Base-by-base conservation (phyloP, 164 flowering plant genomes). In the Macadamia tetraphylla region DNA sequence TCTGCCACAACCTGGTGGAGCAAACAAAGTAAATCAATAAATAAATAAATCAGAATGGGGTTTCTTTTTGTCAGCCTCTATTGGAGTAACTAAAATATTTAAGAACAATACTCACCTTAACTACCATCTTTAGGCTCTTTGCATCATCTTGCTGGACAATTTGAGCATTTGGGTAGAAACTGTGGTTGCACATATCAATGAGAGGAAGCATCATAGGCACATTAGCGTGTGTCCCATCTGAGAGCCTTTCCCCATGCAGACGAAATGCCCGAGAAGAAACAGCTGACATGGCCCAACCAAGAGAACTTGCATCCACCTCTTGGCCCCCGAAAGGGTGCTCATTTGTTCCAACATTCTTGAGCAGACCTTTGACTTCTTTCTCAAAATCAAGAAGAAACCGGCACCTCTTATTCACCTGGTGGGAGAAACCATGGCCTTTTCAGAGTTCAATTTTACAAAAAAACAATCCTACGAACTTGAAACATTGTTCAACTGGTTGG, bases 221-320 rank as follows among this genome's bases (percentile, higher is more conserved):
- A 71, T 75, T 71, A 17, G 9, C 35, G 29, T 68, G 74, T 58
- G 81, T 64, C 40, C 91, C 87, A 76, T 77, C 84, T 65, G 72
- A 67, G 12, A 77, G 82, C 72, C 77, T 79, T 67, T 83, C 67
- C 2, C 90, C 90, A 77, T 89, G 76, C 77, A 92, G 81, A 31
- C 97, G 97, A 71, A 94, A 94, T 70, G 99, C 97, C 67, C 97
- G 78, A 53, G 97, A 85, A 60, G 97, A 94, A 71, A 92, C 99
- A 10, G 99, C 94, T 64, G 97, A 85, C 96, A 92, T 90, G 46
- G 97, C 95, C 99, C 99, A 94, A 57, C 99, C 97, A 53, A 94
- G 89, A 35, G 96, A 71, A 55, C 96, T 88, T 63, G 99, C 91
- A 80, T 92, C 82, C 15, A 90, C 79, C 68, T 81, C 84, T 78